Evolutionary conservation across 1,284 basidiomycete species (phyloP).

Genomic region (Phlebopus sp.): DNA sequence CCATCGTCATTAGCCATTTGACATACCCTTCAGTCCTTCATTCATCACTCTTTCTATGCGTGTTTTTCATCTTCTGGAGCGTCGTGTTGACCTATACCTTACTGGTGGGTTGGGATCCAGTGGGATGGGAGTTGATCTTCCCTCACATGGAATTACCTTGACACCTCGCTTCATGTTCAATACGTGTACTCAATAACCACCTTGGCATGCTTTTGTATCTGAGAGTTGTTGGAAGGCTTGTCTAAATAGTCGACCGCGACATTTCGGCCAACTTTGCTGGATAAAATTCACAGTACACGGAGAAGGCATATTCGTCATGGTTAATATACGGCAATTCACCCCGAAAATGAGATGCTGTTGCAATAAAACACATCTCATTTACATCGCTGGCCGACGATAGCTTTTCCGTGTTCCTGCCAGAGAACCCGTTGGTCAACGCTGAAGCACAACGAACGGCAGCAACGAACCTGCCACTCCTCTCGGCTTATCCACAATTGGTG

Average conservation of each 20-base stretch:
- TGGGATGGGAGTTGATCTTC: constrained; percentile 40
- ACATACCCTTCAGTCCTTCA: constrained; percentile 8
- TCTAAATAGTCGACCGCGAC: background rate
- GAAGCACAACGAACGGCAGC: background rate
- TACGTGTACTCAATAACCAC: constrained; percentile 1
- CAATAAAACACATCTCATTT: constrained; percentile 44
- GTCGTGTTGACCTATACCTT: constrained; percentile 18
- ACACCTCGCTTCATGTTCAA: background rate
- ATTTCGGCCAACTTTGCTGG: too few relatives aligned
- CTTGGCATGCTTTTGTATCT: background rate
- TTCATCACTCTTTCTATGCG: constrained; percentile 15
- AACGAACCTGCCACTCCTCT: constrained; percentile 84
- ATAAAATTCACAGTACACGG: too few relatives aligned
- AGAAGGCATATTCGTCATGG: too few relatives aligned
- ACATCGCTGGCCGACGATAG: constrained; percentile 76
- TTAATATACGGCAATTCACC: too few relatives aligned
- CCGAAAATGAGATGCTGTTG: background rate
- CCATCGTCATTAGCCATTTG: background rate
- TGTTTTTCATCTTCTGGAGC: constrained; percentile 12
- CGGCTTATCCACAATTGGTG: constrained; percentile 94
- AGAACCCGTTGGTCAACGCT: constrained; percentile 6
- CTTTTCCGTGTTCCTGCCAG: constrained; percentile 69
- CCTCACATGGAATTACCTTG: constrained; percentile 7
- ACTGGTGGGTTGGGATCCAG: constrained; percentile 13
- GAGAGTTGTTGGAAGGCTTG: too few relatives aligned